A percentile compares a stretch with the other conserved stretches of the same genome.
Conservation (phyloP, 257 asterid genomes). For the Nicotiana obtusifolia region DNA sequence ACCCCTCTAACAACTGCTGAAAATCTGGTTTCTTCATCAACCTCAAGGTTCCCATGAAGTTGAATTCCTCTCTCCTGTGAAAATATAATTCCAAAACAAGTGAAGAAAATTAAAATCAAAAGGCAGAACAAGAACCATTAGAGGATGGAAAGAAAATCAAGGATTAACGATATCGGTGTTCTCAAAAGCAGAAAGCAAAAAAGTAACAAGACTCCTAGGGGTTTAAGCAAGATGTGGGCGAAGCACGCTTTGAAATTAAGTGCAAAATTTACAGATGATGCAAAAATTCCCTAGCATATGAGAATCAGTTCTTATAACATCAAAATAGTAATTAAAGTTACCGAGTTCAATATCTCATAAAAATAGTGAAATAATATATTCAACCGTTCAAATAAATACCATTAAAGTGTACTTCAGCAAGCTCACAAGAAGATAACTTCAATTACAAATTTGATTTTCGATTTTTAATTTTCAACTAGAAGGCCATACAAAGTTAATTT, state of each 20-base stretch:
- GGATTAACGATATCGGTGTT: not conserved
- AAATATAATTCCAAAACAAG: constrained; percentile 16
- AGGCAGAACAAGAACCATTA: not conserved
- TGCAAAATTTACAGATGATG: not conserved
- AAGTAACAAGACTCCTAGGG: not conserved
- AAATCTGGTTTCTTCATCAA: constrained; percentile 87
- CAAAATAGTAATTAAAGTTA: not conserved
- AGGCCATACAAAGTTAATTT: not conserved
- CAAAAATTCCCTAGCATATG: not conserved
- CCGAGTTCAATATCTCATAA: not conserved
- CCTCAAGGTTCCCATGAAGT: constrained; percentile 54
- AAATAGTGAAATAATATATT: not conserved
- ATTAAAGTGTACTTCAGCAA: not conserved
- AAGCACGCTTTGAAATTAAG: not conserved
- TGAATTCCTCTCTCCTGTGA: constrained; percentile 82
- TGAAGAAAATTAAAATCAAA: not conserved
- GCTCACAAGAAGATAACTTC: not conserved
- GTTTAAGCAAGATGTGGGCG: not conserved
- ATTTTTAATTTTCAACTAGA: not conserved
- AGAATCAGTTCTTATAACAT: not conserved
- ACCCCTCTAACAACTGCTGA: constrained; percentile 71
- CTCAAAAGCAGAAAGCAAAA: not conserved
- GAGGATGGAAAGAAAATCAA: not conserved
- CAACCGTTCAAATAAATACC: not conserved
- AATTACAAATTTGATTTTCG: not conserved